Evolutionary conservation across 805 yeast species (phyloP), one percentile per base, ranked within the genome.

Genomic region (Zygoascus biomembranicola): DNA sequence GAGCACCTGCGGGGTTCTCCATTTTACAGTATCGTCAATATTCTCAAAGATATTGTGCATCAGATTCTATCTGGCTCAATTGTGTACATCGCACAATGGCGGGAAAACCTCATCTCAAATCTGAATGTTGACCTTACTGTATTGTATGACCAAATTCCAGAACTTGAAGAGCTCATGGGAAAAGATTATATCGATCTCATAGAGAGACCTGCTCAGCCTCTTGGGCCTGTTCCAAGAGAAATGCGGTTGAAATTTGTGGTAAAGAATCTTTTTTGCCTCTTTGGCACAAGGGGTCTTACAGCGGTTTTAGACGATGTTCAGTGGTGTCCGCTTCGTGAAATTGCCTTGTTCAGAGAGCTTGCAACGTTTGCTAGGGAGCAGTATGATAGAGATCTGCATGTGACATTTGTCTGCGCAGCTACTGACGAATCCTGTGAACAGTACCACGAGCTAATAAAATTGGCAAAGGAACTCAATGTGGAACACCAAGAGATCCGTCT

Each of bases 301-400:
- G 56, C 77, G 1, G 66, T 74, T 47, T 61, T 75, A 32, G 81
- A 77, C 57, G 79, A 77, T 61, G 58, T 74, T 26, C 78, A 77
- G 51, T 73, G 75, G 72, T 69, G 75, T 52, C 66, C 78, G 8
- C 52, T 56, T 2, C 54, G 64, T 5, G 70, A 66, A 39, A 51
- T 67, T 23, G 52, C 59, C 13, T 47, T 60, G 31, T 60, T 60
- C 43, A 61, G 66, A 13, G 61, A 66, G 13, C 46, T 67, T 35
- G 60, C 62, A 32, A 63, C 63, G 11, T 63, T 66, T n/a, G 60
- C 66, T 9, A 50, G 54, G 14, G 65, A 64, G 43, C 64, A 66
- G 26, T 44, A 57, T 16, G 61, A 59, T 19, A 59, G 58, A n/a
- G 63, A 58, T 5, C 49, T 58, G 8, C 54, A 62, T 4, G 64